A percentile compares a stretch with the other conserved stretches of the same genome.
Evolutionary conservation across 2,329 filamentous ascomycete species (phyloP).

Genomic region (Nemania abortiva): DNA sequence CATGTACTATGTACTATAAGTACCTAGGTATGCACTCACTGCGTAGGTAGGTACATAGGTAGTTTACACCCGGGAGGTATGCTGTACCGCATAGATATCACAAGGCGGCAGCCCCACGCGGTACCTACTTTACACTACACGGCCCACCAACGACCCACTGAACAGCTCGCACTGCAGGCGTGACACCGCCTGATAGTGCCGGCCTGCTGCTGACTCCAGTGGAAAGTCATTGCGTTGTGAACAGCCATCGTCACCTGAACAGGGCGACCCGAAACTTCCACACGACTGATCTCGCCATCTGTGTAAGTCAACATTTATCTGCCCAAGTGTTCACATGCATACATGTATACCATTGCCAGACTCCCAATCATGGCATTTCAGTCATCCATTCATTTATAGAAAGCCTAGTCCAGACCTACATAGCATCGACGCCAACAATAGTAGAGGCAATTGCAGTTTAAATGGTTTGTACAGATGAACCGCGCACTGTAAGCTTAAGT

Average conservation of each 20-base stretch:
- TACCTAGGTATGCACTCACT: too few relatives aligned
- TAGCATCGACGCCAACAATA: too few relatives aligned
- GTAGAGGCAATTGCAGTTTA: too few relatives aligned
- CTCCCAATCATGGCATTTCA: neutral
- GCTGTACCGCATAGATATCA: neutral
- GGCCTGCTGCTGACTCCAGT: neutral
- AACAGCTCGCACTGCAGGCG: conserved; percentile 9
- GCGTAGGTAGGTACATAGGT: too few relatives aligned
- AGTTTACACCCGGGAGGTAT: neutral
- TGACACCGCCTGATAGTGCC: neutral
- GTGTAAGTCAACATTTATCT: neutral
- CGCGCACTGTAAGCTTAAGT: too few relatives aligned
- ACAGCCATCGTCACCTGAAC: conserved; percentile 25
- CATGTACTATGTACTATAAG: too few relatives aligned
- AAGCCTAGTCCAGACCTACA: too few relatives aligned
- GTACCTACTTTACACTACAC: neutral
- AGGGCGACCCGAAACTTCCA: conserved; percentile 10
- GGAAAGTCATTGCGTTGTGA: conserved; percentile 31
- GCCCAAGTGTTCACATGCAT: conserved; percentile 23
- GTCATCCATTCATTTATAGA: neutral
- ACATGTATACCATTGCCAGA: conserved; percentile 8
- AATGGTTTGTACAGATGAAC: too few relatives aligned
- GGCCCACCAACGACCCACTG: conserved; percentile 5
- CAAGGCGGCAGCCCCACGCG: conserved; percentile 2
- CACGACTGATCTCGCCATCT: conserved; percentile 25